Conservation (phyloP, 2,329 filamentous ascomycete species). For the Emmonsiellopsis sp. region DNA sequence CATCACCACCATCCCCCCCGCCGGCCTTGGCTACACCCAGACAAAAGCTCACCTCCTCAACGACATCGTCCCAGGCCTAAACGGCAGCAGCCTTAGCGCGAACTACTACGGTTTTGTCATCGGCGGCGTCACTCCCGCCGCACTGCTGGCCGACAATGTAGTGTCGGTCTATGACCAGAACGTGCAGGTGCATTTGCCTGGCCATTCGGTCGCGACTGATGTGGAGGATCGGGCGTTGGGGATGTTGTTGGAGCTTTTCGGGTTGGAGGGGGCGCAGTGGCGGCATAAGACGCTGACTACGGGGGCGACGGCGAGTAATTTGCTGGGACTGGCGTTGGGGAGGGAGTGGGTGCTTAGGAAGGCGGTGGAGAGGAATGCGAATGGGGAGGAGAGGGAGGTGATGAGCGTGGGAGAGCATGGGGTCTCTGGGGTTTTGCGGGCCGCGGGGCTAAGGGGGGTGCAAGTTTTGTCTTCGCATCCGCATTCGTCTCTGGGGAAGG, state of each 20-base stretch:
- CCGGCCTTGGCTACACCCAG: constrained; percentile 22
- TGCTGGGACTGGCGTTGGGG: constrained; percentile 58
- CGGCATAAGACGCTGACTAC: constrained; percentile 73
- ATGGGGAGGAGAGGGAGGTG: constrained; percentile 14
- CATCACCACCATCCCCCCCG: constrained; percentile 17
- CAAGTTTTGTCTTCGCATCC: constrained; percentile 72
- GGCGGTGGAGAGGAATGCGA: constrained; percentile 30
- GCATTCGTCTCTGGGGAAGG: constrained; percentile 78
- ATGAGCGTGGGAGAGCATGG: constrained; percentile 59
- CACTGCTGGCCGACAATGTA: constrained; percentile 73
- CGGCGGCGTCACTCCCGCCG: constrained; percentile 68
- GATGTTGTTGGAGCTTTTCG: constrained; percentile 59
- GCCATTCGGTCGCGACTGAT: constrained; percentile 63
- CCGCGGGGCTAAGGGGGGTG: constrained; percentile 55
- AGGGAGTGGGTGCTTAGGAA: constrained; percentile 48
- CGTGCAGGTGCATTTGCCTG: constrained; percentile 68
- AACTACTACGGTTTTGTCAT: constrained; percentile 87
- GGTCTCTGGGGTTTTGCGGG: constrained; percentile 54
- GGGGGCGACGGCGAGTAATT: constrained; percentile 57
- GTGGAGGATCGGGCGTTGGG: constrained; percentile 64
- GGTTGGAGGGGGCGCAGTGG: constrained; percentile 49
- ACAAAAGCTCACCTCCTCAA: constrained; percentile 30
- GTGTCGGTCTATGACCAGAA: constrained; percentile 76
- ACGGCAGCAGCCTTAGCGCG: constrained; percentile 52
- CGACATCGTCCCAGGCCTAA: constrained; percentile 48